Conservation (phyloP, 306 rosid genomes). For the Quillaja saponaria region DNA sequence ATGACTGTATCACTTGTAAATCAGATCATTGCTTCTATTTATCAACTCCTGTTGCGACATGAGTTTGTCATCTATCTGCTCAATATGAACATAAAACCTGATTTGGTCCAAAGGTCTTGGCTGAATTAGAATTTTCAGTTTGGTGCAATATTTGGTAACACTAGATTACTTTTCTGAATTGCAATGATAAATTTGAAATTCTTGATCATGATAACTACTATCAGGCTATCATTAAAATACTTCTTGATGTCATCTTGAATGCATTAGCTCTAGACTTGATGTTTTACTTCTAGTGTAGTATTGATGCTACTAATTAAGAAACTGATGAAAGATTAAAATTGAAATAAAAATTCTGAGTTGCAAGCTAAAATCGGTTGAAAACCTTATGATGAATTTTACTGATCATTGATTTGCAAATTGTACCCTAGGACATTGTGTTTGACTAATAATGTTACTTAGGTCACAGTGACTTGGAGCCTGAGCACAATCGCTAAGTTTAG, state of each 20-base stretch:
- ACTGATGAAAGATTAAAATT: not conserved
- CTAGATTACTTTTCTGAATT: not conserved
- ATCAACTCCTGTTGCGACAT: too few relatives aligned
- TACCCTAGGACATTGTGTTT: not conserved
- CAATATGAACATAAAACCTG: not conserved
- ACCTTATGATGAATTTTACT: too few relatives aligned
- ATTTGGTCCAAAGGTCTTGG: not conserved
- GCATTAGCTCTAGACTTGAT: not conserved
- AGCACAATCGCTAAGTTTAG: too few relatives aligned
- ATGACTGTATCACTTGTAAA: too few relatives aligned
- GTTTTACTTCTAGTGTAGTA: not conserved
- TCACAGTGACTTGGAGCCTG: not conserved
- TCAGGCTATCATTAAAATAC: constrained; percentile 1
- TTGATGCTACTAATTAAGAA: constrained; percentile 2
- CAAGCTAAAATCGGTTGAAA: too few relatives aligned
- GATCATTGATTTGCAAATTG: too few relatives aligned
- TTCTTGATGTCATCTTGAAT: constrained; percentile 8
- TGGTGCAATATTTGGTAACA: not conserved
- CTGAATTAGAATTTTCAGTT: not conserved
- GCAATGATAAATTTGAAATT: constrained; percentile 1
- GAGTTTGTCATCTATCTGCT: too few relatives aligned
- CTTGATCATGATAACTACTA: not conserved
- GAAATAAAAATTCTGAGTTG: too few relatives aligned
- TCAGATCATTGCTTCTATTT: too few relatives aligned
- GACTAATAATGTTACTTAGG: not conserved